phyloP scores from a whole-genome alignment of 148 eudicot genomes.

The Pharnaceum exiguum region DNA sequence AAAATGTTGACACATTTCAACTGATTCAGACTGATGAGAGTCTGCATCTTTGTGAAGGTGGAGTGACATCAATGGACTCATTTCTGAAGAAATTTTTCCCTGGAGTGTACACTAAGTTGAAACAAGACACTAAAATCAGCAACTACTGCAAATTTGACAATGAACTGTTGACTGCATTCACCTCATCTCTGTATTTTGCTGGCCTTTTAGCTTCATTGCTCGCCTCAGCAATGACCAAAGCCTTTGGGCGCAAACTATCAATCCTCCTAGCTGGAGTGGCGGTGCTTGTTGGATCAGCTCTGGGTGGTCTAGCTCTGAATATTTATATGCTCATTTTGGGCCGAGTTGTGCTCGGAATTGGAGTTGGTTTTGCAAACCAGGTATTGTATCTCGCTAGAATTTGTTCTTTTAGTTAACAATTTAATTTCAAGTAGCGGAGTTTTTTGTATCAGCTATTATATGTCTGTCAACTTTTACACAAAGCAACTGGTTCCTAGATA shows the following conservation, averaged over 20 bases:
- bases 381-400: conserved; percentile 3
- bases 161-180: conserved; percentile 34
- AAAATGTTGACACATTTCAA: not conserved
- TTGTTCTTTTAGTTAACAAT: too few species aligned
- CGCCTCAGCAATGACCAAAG: conserved; percentile 29
- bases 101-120: conserved; percentile 23
- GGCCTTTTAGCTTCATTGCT: conserved; percentile 41
- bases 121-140: conserved; percentile 29
- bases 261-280: conserved; percentile 34
- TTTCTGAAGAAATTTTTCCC: conserved; percentile 45
- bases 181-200: conserved; percentile 40
- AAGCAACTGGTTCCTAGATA: too few species aligned
- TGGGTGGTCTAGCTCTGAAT: conserved; percentile 26
- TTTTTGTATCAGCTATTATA: too few species aligned
- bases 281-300: conserved; percentile 30
- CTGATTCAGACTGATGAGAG: not conserved
- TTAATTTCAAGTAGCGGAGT: too few species aligned
- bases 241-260: conserved; percentile 40
- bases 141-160: conserved; percentile 50
- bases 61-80: conserved; percentile 47
- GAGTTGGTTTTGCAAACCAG: conserved; percentile 50
- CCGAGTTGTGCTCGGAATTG: conserved; percentile 43
- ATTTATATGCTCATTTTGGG: conserved; percentile 45
- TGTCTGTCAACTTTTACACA: too few species aligned
- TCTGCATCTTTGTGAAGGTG: conserved; percentile 26